Evolutionary conservation across 2,329 filamentous ascomycete species (phyloP).

Genomic region (Alternaria dauci): DNA sequence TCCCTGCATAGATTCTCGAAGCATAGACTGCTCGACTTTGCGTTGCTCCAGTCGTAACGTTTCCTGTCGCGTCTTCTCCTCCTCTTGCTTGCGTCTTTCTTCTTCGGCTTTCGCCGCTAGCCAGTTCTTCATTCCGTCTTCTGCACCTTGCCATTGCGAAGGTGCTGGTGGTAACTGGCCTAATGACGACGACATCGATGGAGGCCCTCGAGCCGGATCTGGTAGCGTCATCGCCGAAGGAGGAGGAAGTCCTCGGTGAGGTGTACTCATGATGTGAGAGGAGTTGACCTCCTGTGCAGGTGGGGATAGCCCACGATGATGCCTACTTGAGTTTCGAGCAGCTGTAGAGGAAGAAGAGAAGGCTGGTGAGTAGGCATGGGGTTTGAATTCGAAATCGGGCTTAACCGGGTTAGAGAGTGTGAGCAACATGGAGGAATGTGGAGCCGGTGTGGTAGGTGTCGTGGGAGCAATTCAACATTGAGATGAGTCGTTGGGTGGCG

Average conservation of each 20-base stretch:
- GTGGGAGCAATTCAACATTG: conserved; percentile 42
- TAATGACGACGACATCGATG: conserved; percentile 48
- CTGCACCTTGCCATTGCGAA: conserved; percentile 59
- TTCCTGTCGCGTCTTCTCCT: conserved; percentile 63
- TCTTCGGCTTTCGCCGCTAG: conserved; percentile 62
- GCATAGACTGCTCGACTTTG: conserved; percentile 62
- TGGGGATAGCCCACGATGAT: conserved; percentile 51
- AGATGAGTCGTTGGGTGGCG: conserved; percentile 42
- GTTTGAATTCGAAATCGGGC: conserved; percentile 58
- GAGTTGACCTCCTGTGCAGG: conserved; percentile 54
- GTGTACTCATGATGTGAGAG: conserved; percentile 58
- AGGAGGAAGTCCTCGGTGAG: conserved; percentile 63
- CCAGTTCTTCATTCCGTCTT: conserved; percentile 63
- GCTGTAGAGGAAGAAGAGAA: conserved; percentile 51
- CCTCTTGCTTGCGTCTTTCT: conserved; percentile 62
- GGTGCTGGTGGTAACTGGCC: conserved; percentile 57
- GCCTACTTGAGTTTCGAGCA: conserved; percentile 51
- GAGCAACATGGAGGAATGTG: conserved; percentile 57
- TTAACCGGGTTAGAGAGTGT: conserved; percentile 59
- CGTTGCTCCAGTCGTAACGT: conserved; percentile 59
- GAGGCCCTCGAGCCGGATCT: conserved; percentile 54
- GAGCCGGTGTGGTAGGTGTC: conserved; percentile 26
- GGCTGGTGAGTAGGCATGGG: conserved; percentile 59
- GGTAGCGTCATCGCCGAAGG: conserved; percentile 62
- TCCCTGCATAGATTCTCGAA: conserved; percentile 61